Conservation (phyloP, 108 stramenopile genomes). For the Mayamaea pseudoterrestris region DNA sequence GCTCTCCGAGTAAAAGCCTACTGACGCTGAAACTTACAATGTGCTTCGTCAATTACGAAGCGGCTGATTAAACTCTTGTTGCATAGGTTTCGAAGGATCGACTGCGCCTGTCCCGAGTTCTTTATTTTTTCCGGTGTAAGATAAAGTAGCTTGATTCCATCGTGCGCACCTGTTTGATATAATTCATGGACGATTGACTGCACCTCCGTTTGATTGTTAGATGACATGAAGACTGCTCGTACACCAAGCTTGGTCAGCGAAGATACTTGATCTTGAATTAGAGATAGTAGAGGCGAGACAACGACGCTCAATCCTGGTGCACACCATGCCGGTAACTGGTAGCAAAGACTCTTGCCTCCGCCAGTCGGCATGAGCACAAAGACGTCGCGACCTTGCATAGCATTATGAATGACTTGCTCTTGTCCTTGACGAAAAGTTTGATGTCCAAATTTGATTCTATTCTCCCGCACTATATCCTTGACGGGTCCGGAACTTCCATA, state of each 20-base stretch:
- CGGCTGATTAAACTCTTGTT: slow-evolving; percentile 67
- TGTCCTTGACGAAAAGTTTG: slow-evolving; percentile 84
- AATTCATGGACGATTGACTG: slow-evolving; percentile 42
- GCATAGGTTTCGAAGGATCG: slow-evolving; percentile 50
- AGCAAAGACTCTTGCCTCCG: slow-evolving; percentile 84
- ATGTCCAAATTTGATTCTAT: slow-evolving; percentile 79
- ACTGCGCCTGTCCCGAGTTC: slow-evolving; percentile 60
- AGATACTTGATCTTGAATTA: slow-evolving; percentile 97
- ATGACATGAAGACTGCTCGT: slow-evolving; percentile 68
- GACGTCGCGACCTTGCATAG: slow-evolving; percentile 83
- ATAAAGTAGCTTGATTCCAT: slow-evolving; percentile 92
- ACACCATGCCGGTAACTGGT: slow-evolving; percentile 95
- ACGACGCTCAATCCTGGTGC: slow-evolving; percentile 88
- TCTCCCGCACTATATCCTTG: slow-evolving; percentile 50
- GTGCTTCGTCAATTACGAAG: slow-evolving; percentile 98
- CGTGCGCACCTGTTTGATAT: slow-evolving; percentile 45
- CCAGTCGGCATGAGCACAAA: slow-evolving; percentile 99
- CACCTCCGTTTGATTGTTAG: slow-evolving; percentile 68
- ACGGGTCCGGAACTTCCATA: slow-evolving; percentile 8
- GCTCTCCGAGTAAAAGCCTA: too few relatives aligned
- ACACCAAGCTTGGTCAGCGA: slow-evolving; percentile 76
- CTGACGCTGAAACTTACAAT: slow-evolving; percentile 75
- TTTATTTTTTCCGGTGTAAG: slow-evolving; percentile 95
- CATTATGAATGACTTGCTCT: slow-evolving; percentile 79
- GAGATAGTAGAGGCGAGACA: slow-evolving; percentile 88